Evolutionary conservation across 495 filamentous ascomycete species (phyloP), one percentile per base, ranked within the genome.

Genomic region (Penicillium riverlandense): DNA sequence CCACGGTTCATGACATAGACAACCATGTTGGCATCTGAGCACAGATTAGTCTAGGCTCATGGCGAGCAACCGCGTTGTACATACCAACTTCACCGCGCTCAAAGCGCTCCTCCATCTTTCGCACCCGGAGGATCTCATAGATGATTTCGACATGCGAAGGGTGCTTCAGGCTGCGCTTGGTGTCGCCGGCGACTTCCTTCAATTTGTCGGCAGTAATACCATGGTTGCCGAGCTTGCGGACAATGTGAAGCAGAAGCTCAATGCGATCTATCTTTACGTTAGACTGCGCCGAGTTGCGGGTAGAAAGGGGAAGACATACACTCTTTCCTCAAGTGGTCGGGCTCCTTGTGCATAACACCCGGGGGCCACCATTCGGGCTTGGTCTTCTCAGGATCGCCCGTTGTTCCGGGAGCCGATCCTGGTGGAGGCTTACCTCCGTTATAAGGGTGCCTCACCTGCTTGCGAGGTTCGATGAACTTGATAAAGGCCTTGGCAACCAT

Each of bases 301-400:
- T 22, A 22, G 22, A 4, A 22, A 22, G 13, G 14, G 10, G 4
- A 37, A 12, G 12, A 42, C 78, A 62, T 65, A 92, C 88, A 80
- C 46, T 77, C 75, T 69, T 86, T 95, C 51, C 73, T 71, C 29
- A 90, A 52, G 60, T 96, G 90, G 52, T 95, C 88, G 0, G 90
- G 89, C 66, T 95, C 90, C 54, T 77, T 86, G 61, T 92, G 88
- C 27, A 78, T 70, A 29, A 63, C 58, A 45, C 55, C 53, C 13
- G 72, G 69, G 0, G 88, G 88, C 90, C 90, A 96, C 86, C 88
- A 96, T 12, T 71, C 70, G 9, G 90, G 90, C 29, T 78, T 78
- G 36, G 75, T 82, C 29, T 71, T 66, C 35, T 84, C 73, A 3
- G 72, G 70, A 35, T 74, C 69, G 7, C 65, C 62, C 14, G 59